These are phyloP conservation scores for Xylaria cubensis DNA, from an alignment of 495 filamentous ascomycete species.

Conservation along the genomic window DNA sequence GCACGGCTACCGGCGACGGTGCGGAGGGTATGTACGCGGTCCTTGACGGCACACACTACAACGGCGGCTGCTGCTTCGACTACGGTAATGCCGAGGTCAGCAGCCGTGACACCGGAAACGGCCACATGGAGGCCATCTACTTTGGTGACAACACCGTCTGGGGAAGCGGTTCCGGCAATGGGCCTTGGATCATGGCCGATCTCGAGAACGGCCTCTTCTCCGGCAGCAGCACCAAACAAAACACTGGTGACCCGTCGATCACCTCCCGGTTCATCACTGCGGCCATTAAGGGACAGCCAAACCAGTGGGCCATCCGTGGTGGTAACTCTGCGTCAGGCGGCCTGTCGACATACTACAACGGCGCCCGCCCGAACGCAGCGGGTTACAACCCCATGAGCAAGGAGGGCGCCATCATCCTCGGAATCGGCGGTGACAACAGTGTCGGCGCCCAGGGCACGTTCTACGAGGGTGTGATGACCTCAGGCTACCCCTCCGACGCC, in stretches of 20 bases:
- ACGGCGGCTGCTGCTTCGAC: conserved; percentile 65
- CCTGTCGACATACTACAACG: conserved; percentile 62
- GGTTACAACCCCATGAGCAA: conserved; percentile 68
- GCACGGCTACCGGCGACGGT: conserved; percentile 59
- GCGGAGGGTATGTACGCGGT: conserved; percentile 66
- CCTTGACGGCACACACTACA: conserved; percentile 66
- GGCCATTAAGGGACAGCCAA: conserved; percentile 57
- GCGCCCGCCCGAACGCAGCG: conserved; percentile 48
- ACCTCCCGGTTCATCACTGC: conserved; percentile 60
- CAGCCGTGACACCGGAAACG: conserved; percentile 60
- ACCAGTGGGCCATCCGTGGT: conserved; percentile 62
- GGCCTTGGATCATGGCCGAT: conserved; percentile 69
- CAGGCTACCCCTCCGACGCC: conserved; percentile 61
- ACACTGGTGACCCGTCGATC: conserved; percentile 54
- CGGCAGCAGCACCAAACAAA: conserved; percentile 47
- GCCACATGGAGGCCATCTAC: conserved; percentile 70
- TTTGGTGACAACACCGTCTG: conserved; percentile 56
- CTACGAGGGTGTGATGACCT: conserved; percentile 68
- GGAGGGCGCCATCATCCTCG: conserved; percentile 66
- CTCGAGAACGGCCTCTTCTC: conserved; percentile 67
- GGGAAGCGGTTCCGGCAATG: conserved; percentile 59
- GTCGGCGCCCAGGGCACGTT: conserved; percentile 62
- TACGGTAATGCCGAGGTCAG: conserved; percentile 66
- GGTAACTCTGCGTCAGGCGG: conserved; percentile 59
- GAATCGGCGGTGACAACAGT: conserved; percentile 59